Percentiles rank a stretch among this genome's conserved stretches.
Conservation (phyloP, 164 flowering plant genomes). For the Liquidambar formosana region DNA sequence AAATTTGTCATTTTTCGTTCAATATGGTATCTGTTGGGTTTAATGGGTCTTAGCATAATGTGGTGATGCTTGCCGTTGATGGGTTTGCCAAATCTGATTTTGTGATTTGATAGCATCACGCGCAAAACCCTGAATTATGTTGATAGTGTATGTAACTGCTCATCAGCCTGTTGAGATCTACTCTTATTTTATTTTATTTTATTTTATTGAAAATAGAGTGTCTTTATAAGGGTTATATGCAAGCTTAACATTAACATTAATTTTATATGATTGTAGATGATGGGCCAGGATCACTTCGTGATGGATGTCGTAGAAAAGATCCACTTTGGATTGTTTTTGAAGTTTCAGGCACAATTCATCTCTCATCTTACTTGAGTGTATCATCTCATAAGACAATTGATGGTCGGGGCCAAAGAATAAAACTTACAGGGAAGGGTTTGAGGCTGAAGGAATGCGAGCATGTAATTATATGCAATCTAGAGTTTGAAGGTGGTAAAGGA, state of each 20-base stretch:
- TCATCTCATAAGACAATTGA: conserved; percentile 85
- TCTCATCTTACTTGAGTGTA: conserved; percentile 60
- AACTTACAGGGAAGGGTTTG: conserved; percentile 72
- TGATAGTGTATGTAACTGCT: not conserved
- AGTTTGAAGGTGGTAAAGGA: conserved; percentile 87
- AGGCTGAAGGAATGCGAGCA: conserved; percentile 83
- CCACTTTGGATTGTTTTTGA: conserved; percentile 86
- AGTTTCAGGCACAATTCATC: conserved; percentile 72
- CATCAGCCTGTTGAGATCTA: not conserved
- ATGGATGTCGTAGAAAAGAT: conserved; percentile 68
- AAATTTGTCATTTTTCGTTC: too few relatives aligned
- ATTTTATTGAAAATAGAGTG: not conserved
- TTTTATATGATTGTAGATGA: conserved; percentile 51
- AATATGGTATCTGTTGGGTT: not conserved
- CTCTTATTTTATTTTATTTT: too few relatives aligned
- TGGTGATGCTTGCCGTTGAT: not conserved
- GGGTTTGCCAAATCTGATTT: not conserved
- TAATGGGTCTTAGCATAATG: not conserved
- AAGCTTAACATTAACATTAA: not conserved
- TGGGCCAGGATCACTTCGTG: conserved; percentile 81
- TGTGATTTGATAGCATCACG: not conserved
- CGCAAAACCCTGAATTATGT: not conserved
- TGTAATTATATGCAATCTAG: conserved; percentile 79
- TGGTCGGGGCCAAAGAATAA: conserved; percentile 89
- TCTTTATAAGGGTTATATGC: not conserved